Percentiles rank a stretch among this genome's conserved stretches.
Evolutionary conservation across 805 yeast species (phyloP).

Genomic region (Sporopachydermia quercuum): DNA sequence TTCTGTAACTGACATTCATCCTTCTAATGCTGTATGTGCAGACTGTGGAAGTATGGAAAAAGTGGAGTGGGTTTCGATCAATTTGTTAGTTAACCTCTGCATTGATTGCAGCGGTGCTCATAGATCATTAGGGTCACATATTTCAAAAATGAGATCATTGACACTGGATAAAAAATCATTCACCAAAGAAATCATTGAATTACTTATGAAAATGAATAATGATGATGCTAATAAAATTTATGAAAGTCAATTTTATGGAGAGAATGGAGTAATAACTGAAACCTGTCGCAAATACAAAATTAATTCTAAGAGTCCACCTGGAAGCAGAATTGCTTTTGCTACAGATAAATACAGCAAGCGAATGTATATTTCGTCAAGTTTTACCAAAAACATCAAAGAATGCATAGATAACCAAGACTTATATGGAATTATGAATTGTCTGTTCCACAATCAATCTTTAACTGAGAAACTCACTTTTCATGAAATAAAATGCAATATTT

Average conservation of each 20-base stretch:
- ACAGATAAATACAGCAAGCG: too few species aligned
- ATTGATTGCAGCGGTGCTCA: slow-evolving; percentile 83
- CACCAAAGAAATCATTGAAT: slow-evolving; percentile 40
- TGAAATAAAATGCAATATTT: neutral
- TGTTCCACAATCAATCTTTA: neutral
- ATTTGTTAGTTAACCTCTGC: slow-evolving; percentile 57
- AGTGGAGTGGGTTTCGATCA: slow-evolving; percentile 83
- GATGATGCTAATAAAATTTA: slow-evolving; percentile 39
- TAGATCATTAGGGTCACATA: slow-evolving; percentile 69
- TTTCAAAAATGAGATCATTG: slow-evolving; percentile 65
- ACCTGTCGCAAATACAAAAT: neutral
- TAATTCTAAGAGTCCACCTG: too few species aligned
- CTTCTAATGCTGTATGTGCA: slow-evolving; percentile 54
- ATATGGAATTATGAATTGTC: neutral
- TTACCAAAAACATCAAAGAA: neutral
- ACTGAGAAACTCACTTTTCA: neutral
- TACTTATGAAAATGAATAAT: slow-evolving; percentile 46
- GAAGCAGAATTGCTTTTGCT: too few species aligned
- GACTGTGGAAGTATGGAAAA: slow-evolving; percentile 56
- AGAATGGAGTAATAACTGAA: slow-evolving; percentile 3
- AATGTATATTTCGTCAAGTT: too few species aligned
- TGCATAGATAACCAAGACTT: neutral
- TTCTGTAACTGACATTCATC: slow-evolving; percentile 21
- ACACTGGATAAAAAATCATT: slow-evolving; percentile 50
- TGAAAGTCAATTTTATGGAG: slow-evolving; percentile 27